Evolutionary conservation across 768 basidiomycete species (phyloP).

Genomic region (Gautieria morchelliformis): DNA sequence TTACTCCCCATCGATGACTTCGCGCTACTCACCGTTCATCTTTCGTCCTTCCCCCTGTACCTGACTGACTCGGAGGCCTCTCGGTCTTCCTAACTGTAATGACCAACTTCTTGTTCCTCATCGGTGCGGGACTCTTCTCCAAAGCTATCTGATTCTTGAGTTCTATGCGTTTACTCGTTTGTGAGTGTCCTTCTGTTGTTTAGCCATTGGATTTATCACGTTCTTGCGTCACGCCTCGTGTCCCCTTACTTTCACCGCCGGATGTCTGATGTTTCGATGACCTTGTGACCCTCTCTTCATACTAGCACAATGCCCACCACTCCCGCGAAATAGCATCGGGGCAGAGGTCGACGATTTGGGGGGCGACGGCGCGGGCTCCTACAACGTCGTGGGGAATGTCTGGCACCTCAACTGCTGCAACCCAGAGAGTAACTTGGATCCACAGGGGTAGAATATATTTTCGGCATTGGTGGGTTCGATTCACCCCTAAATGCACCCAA

Average conservation of each 20-base stretch:
- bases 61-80: conserved; percentile 38
- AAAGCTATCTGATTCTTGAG: conserved; percentile 64
- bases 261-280: no score
- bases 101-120: conserved; percentile 85
- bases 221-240: background rate
- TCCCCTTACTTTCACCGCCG: background rate
- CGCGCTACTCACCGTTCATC: no score
- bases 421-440: conserved; percentile 41
- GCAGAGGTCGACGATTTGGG: conserved; percentile 55
- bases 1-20: no score
- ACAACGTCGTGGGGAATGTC: conserved; percentile 69
- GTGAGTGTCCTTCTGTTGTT: conserved; percentile 14
- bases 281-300: no score
- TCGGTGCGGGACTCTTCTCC: conserved; percentile 90
- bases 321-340: conserved; percentile 42
- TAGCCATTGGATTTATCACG: background rate
- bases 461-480: conserved; percentile 48
- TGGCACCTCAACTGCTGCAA: conserved; percentile 85
- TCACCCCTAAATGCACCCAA: background rate
- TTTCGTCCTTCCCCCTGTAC: conserved; percentile 10
- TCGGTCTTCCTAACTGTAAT: conserved; percentile 84
- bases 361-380: conserved; percentile 79
- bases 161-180: conserved; percentile 52
- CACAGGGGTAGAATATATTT: conserved; percentile 73
- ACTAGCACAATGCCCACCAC: background rate